These are phyloP conservation scores for Scheffersomyces coipomensis DNA, from an alignment of 805 yeast species.

Conservation along the genomic window DNA sequence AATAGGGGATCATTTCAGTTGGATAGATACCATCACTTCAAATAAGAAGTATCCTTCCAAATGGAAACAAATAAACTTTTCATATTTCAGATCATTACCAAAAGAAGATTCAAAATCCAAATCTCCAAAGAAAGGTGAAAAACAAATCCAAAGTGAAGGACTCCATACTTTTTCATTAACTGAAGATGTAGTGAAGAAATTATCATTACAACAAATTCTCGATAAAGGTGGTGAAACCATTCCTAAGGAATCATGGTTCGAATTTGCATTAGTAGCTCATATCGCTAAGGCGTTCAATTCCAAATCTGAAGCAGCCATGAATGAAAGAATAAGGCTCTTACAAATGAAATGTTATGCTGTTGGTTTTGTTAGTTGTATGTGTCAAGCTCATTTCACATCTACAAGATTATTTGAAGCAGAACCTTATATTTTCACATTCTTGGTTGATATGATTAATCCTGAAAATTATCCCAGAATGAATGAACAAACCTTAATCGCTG, in stretches of 20 bases:
- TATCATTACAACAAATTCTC: conserved; percentile 59
- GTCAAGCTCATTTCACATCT: conserved; percentile 56
- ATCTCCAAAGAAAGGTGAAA: conserved; percentile 2
- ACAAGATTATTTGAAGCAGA: conserved; percentile 70
- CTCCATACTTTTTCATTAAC: conserved; percentile 49
- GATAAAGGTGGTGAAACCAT: conserved; percentile 56
- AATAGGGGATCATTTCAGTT: conserved; percentile 41
- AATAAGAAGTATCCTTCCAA: conserved; percentile 49
- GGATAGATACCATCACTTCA: conserved; percentile 44
- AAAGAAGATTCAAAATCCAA: conserved; percentile 8
- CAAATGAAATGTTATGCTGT: conserved; percentile 65
- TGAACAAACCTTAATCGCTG: conserved; percentile 52
- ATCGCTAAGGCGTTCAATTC: conserved; percentile 72
- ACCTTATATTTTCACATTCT: conserved; percentile 62
- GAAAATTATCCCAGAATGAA: conserved; percentile 51
- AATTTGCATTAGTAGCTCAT: conserved; percentile 59
- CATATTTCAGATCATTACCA: conserved; percentile 37
- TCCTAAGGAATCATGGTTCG: conserved; percentile 65
- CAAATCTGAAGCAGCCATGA: conserved; percentile 50
- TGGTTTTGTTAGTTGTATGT: conserved; percentile 59
- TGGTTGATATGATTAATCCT: conserved; percentile 73
- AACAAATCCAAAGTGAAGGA: conserved; percentile 34
- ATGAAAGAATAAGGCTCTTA: conserved; percentile 57
- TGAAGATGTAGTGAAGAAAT: conserved; percentile 56
- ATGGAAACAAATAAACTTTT: conserved; percentile 57